Evolutionary conservation across 1,139 yeast genomes (phyloP), one percentile per base, ranked within the genome.

Genomic region (Zygoascus meyerae): DNA sequence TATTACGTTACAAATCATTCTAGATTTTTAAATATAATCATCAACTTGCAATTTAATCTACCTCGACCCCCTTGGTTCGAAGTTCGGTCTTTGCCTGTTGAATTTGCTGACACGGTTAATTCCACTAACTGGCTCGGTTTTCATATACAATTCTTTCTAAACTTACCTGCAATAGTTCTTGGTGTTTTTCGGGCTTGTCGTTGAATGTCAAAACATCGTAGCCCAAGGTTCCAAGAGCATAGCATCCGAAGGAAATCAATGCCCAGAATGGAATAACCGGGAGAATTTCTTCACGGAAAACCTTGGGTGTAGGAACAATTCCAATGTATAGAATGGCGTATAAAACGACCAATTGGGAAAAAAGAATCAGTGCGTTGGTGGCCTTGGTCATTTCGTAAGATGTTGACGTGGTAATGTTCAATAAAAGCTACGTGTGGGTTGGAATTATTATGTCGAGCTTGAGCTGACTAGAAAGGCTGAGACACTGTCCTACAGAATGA

Each of bases 231-330:
- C 76, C 83, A 57, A 83, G 72, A n/a, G 89, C 80, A 60, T 80
- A 83, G 16, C 85, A 70, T 30, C 90, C 90, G 62, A 83, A 83
- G 5, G 83, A 60, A 31, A 83, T 86, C 55, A 83, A 68, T 0
- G 71, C 74, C 90, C 90, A 83, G 72, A 76, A 80, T 45, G 92
- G 92, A 49, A 83, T 66, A 60, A 73, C 74, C 21, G 90, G 90
- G 53, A 83, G 67, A 50, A 83, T 74, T 54, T 81, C 81, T 34
- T 69, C 61, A 46, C 72, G 76, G 56, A 83, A 58, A 38, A 64
- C 58, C 14, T 64, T 66, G n/a, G 81, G 71, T 2, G 76, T 66
- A 36, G 90, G 89, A 48, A 83, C 68, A 26, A 75, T 71, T 15
- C 82, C 81, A 16, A 72, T 57, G 55, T 65, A 66, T 33, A 82